Percentiles rank a stretch among this genome's conserved stretches.
Evolutionary conservation across 2,329 filamentous ascomycete genomes (phyloP).

Genomic region (Cryphonectria carpinicola): DNA sequence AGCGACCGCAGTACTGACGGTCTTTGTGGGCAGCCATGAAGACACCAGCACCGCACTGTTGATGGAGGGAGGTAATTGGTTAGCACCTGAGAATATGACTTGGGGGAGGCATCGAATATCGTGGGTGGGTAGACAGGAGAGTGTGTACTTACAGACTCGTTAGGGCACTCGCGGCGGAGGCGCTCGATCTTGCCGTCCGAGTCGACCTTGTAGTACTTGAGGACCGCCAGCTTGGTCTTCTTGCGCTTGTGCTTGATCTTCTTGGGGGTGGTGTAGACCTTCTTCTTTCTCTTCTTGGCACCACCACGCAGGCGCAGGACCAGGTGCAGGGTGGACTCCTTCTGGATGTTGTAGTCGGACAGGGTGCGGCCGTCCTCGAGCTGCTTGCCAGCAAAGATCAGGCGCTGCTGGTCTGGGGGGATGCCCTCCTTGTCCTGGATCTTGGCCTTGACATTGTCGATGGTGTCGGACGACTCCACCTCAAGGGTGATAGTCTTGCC

Average conservation of each 20-base stretch:
- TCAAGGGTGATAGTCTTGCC: slow-evolving; percentile 99
- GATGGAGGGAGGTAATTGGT: slow-evolving; percentile 32
- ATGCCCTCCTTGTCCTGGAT: slow-evolving; percentile 99
- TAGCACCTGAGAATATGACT: slow-evolving; percentile 35
- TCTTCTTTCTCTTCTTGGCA: slow-evolving; percentile 99
- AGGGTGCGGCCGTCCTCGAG: slow-evolving; percentile 99
- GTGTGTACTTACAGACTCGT: slow-evolving; percentile 74
- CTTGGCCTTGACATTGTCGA: slow-evolving; percentile 99
- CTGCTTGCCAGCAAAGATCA: slow-evolving; percentile 99
- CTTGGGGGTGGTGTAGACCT: slow-evolving; percentile 99
- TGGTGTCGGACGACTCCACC: slow-evolving; percentile 99
- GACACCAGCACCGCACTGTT: slow-evolving; percentile 96
- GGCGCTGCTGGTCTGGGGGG: slow-evolving; percentile 96
- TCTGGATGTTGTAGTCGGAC: slow-evolving; percentile 99
- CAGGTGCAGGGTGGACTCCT: slow-evolving; percentile 98
- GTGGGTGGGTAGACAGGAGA: fast-evolving
- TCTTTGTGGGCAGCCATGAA: slow-evolving; percentile 99
- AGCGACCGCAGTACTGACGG: slow-evolving; percentile 91
- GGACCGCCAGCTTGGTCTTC: slow-evolving; percentile 99
- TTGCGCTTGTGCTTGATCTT: slow-evolving; percentile 99
- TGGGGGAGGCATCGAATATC: background rate
- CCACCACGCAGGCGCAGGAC: slow-evolving; percentile 98
- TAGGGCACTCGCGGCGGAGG: slow-evolving; percentile 95
- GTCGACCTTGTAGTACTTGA: slow-evolving; percentile 99
- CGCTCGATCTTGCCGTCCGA: slow-evolving; percentile 99